Evolutionary conservation across 164 flowering plant genomes (phyloP).

Genomic region (Hamamelis virginiana): DNA sequence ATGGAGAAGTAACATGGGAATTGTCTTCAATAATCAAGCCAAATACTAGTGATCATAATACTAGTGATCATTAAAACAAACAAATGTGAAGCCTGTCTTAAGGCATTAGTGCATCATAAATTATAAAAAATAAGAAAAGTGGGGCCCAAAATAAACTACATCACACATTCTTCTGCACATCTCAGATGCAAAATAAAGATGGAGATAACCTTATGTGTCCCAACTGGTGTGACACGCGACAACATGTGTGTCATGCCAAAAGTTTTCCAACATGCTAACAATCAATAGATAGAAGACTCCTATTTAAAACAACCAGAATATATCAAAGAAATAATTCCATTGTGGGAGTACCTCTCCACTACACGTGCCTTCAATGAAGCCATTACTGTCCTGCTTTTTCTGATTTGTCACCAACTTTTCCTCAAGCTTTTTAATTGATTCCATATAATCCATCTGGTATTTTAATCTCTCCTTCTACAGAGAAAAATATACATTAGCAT

Average conservation of each 20-base stretch:
- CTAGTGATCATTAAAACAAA: not conserved
- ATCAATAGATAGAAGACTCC: not conserved
- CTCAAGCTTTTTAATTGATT: conserved; percentile 74
- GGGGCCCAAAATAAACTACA: not conserved
- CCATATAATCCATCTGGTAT: conserved; percentile 81
- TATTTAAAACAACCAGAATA: not conserved
- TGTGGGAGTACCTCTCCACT: conserved; percentile 40
- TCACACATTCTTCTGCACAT: not conserved
- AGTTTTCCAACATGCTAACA: not conserved
- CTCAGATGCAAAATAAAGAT: not conserved
- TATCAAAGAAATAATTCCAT: not conserved
- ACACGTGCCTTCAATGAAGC: conserved; percentile 31
- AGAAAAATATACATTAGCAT: not conserved
- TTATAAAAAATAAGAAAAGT: not conserved
- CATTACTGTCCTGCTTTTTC: conserved; percentile 35
- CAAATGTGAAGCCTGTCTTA: not conserved
- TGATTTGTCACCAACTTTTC: conserved; percentile 61
- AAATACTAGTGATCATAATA: not conserved
- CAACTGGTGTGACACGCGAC: not conserved
- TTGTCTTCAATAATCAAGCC: not conserved
- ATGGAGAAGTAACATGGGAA: not conserved
- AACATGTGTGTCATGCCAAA: conserved; percentile 1
- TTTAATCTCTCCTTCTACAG: conserved; percentile 66
- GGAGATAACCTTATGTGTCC: not conserved
- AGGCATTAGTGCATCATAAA: not conserved